Base-by-base conservation (phyloP, 441 rosid species). In the Croton laevigatus region DNA sequence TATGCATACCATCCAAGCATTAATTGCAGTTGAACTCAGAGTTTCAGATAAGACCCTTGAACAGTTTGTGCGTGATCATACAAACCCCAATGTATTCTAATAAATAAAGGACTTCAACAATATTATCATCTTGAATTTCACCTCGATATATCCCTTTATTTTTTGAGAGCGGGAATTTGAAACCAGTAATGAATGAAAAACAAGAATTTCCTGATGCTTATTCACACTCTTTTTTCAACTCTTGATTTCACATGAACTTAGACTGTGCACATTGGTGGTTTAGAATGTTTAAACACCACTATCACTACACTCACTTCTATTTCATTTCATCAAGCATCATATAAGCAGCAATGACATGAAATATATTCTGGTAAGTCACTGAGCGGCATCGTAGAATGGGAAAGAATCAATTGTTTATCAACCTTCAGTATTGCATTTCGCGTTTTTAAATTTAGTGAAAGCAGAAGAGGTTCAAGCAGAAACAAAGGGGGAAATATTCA, bases 11-110 rank as follows among this genome's bases (percentile, higher is more conserved):
- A 34, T 48, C 13, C 5, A 64, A 6, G 57, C 65, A 55, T 58
- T 27, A 32, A 48, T 3, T 27, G 44, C 62, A 45, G 4, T 49
- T 23, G 1, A 27, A 11, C 17, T 14, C n/a, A 8, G 17, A 27
- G 12, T 34, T 36, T 48, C 32, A 16, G 69, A 51, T 48, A 49
- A 16, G 69, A 51, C 16, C 40, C 44, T 58, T 59, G 55, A 69
- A 44, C 17, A 27, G 5, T 38, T 22, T 68, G 40, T 68, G 8
- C 64, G 9, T 5, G 1, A 0, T 34, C 48, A 0, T n/a, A 0
- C 5, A 13, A 45, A 48, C 16, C 49, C 65, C 19, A n/a, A 62
- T 9, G 5, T 5, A 17, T 65, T 46, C 42, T 13, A 16, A 34
- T 51, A 14, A 49, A 27, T 34, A 6, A 13, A 17, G 16, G 53